Conservation (phyloP, 768 basidiomycete genomes). For the Bullera alba region DNA sequence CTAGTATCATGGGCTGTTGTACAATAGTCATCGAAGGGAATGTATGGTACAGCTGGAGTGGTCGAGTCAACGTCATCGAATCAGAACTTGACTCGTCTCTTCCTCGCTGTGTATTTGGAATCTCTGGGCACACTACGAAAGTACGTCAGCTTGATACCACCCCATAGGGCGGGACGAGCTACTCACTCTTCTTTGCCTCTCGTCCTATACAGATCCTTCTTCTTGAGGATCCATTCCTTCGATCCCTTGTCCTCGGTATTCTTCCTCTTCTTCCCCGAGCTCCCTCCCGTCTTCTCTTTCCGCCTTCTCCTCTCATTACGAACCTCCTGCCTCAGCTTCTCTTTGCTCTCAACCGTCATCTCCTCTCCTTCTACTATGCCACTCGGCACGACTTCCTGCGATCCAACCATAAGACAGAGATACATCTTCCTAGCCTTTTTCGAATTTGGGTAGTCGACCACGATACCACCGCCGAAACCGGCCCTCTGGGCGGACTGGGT, state of each 20-base stretch:
- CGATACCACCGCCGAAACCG: constrained; percentile 91
- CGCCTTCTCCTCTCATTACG: constrained; percentile 69
- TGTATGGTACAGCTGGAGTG: too few species aligned
- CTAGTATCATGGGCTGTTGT: too few species aligned
- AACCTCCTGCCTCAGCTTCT: constrained; percentile 43
- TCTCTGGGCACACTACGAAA: constrained; percentile 64
- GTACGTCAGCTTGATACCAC: constrained; percentile 84
- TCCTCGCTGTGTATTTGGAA: constrained; percentile 77
- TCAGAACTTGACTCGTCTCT: constrained; percentile 52
- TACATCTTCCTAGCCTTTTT: constrained; percentile 94
- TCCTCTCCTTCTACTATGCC: constrained; percentile 60
- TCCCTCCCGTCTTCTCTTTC: constrained; percentile 58
- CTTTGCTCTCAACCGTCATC: constrained; percentile 13
- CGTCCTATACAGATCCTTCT: constrained; percentile 63
- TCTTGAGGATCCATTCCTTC: constrained; percentile 88
- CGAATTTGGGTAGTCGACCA: constrained; percentile 95
- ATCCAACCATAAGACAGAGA: constrained; percentile 83
- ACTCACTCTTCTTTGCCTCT: constrained; percentile 53
- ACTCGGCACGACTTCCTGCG: constrained; percentile 64
- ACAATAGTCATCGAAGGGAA: too few species aligned
- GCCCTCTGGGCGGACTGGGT: constrained; percentile 86
- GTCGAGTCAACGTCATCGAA: too few species aligned
- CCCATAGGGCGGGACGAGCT: too few species aligned
- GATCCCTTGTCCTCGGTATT: constrained; percentile 47
- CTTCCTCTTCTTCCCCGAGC: constrained; percentile 62